These are phyloP conservation scores for Arthroderma uncinatum DNA, from an alignment of 2,329 filamentous ascomycete species.

Conservation along the genomic window DNA sequence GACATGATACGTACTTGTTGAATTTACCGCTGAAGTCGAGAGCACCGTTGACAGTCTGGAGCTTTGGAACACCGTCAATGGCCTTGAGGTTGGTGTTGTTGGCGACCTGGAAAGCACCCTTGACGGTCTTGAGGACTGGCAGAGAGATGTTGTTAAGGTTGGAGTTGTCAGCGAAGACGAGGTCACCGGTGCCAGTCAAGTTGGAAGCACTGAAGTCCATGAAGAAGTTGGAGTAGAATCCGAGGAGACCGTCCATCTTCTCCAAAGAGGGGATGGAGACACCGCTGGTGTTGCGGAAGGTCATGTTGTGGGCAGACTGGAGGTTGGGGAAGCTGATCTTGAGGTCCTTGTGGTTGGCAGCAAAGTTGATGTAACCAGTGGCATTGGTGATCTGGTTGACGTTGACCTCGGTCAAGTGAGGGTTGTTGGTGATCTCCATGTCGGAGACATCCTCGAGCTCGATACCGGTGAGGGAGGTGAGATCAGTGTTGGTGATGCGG, in stretches of 20 bases:
- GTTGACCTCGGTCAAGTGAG: slow-evolving; percentile 60
- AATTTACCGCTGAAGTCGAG: slow-evolving; percentile 80
- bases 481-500: slow-evolving; percentile 73
- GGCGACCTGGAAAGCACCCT: slow-evolving; percentile 71
- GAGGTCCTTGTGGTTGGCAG: slow-evolving; percentile 67
- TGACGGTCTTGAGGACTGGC: slow-evolving; percentile 55
- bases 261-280: slow-evolving; percentile 63
- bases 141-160: slow-evolving; percentile 63
- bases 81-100: slow-evolving; percentile 70
- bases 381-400: slow-evolving; percentile 66
- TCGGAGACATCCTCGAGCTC: slow-evolving; percentile 60
- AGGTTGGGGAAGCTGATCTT: slow-evolving; percentile 67
- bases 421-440: slow-evolving; percentile 87
- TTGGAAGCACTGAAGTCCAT: slow-evolving; percentile 36
- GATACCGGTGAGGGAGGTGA: slow-evolving; percentile 68
- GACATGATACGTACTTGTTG: slow-evolving; percentile 46
- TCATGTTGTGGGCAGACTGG: slow-evolving; percentile 65
- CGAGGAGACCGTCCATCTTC: slow-evolving; percentile 64
- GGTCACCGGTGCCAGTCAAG: slow-evolving; percentile 39
- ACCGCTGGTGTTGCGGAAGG: slow-evolving; percentile 65
- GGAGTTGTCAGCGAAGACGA: slow-evolving; percentile 48
- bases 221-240: slow-evolving; percentile 65
- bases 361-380: slow-evolving; percentile 57
- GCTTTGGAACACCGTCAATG: slow-evolving; percentile 56
- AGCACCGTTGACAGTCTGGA: slow-evolving; percentile 64